Evolutionary conservation across 2,329 filamentous ascomycete species (phyloP).

Genomic region (Cytospora schulzeri): DNA sequence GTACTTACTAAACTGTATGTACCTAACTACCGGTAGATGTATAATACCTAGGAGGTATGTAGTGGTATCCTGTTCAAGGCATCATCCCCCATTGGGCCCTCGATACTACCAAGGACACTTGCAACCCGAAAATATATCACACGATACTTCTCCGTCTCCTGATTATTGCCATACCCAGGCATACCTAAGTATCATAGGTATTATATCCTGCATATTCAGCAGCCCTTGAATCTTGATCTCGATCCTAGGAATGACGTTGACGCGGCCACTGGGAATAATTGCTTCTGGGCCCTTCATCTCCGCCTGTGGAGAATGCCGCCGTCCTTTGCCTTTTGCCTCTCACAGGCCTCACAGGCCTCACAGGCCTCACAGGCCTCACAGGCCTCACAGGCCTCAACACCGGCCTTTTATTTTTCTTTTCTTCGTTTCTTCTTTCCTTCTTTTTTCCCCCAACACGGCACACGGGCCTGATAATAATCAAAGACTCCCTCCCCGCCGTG

Average conservation of each 20-base stretch:
- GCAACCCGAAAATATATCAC: background rate
- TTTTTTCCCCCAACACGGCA: background rate
- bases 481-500: too few relatives aligned
- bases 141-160: background rate
- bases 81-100: background rate
- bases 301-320: constrained; percentile 21
- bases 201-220: background rate
- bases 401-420: too few relatives aligned
- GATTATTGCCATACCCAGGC: too few relatives aligned
- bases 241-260: constrained; percentile 11
- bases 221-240: background rate
- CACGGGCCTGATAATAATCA: background rate
- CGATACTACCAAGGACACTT: background rate
- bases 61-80: too few relatives aligned
- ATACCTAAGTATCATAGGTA: background rate
- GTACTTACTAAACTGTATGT: too few relatives aligned
- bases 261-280: constrained; percentile 19
- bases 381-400: constrained; percentile 2
- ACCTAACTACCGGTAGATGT: too few relatives aligned
- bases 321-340: constrained; percentile 4
- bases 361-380: too few relatives aligned
- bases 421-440: background rate
- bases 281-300: constrained; percentile 25
- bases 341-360: too few relatives aligned
- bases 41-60: too few relatives aligned